Evolutionary conservation across 2,329 filamentous ascomycete species (phyloP).

Genomic region (Alternaria solani): DNA sequence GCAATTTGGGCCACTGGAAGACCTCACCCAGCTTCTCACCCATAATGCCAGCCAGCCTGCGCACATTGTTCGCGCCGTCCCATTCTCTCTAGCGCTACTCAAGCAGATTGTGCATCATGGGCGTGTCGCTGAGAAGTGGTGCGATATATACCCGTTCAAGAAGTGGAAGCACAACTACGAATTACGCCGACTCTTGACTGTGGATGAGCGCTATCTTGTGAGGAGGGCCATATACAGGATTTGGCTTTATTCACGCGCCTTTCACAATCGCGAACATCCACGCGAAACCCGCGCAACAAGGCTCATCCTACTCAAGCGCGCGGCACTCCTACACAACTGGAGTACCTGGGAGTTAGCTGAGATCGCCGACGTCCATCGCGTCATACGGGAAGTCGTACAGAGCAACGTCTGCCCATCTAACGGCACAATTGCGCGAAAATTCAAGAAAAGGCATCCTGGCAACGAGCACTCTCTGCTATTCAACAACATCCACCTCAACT

Average conservation of each 20-base stretch:
- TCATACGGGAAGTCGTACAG: slow-evolving; percentile 65
- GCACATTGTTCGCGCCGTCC: slow-evolving; percentile 61
- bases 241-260: slow-evolving; percentile 68
- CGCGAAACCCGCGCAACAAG: slow-evolving; percentile 60
- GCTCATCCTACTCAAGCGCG: slow-evolving; percentile 59
- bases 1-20: slow-evolving; percentile 66
- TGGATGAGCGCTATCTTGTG: slow-evolving; percentile 59
- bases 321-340: slow-evolving; percentile 67
- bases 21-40: slow-evolving; percentile 67
- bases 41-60: slow-evolving; percentile 67
- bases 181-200: slow-evolving; percentile 61
- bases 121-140: slow-evolving; percentile 64
- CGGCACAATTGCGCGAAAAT: slow-evolving; percentile 66
- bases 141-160: slow-evolving; percentile 68
- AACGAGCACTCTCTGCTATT: slow-evolving; percentile 60
- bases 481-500: slow-evolving; percentile 62
- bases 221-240: slow-evolving; percentile 67
- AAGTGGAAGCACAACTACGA: slow-evolving; percentile 68
- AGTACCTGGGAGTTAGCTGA: slow-evolving; percentile 63
- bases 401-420: slow-evolving; percentile 69
- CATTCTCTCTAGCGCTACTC: slow-evolving; percentile 64
- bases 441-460: slow-evolving; percentile 64
- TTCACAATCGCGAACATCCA: slow-evolving; percentile 62
- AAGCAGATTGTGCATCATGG: slow-evolving; percentile 64
- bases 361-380: slow-evolving; percentile 64